phyloP scores from a whole-genome alignment of 768 basidiomycete species.

The Sutorius australiensis region DNA sequence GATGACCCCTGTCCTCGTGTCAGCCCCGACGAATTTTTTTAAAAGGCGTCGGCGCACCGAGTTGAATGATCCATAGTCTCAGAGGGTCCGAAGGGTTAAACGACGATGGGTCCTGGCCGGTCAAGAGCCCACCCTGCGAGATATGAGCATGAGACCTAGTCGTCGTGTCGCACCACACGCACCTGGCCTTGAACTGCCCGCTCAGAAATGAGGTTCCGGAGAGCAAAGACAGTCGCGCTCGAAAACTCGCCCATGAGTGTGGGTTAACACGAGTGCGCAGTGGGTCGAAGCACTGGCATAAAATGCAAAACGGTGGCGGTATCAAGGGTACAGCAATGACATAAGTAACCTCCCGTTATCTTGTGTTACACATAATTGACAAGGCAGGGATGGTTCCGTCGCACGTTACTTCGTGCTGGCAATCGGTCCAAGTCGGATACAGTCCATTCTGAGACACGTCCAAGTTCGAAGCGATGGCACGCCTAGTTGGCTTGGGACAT shows the following conservation, averaged over 20 bases:
- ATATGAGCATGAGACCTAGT: not conserved
- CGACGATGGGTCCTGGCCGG: slow-evolving; percentile 64
- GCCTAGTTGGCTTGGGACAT: too few relatives aligned
- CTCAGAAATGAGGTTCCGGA: slow-evolving; percentile 14
- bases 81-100: slow-evolving; percentile 69
- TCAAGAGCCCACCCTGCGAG: slow-evolving; percentile 68
- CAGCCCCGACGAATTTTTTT: too few relatives aligned
- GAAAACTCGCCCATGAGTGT: slow-evolving; percentile 41
- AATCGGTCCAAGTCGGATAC: too few relatives aligned
- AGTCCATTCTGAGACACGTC: too few relatives aligned
- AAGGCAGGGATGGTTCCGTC: too few relatives aligned
- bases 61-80: slow-evolving; percentile 72
- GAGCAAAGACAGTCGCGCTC: slow-evolving; percentile 38
- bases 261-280: not conserved
- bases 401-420: too few relatives aligned
- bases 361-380: too few relatives aligned
- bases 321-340: not conserved
- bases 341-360: not conserved
- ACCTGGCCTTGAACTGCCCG: slow-evolving; percentile 30
- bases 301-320: not conserved
- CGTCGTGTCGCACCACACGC: not conserved
- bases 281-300: not conserved
- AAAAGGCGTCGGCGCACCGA: slow-evolving; percentile 43
- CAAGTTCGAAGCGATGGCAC: too few relatives aligned
- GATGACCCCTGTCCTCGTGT: slow-evolving; percentile 53